Percentiles rank a stretch among this genome's conserved stretches.
Evolutionary conservation across 441 rosid species (phyloP).

Genomic region (Mallotus repandus): DNA sequence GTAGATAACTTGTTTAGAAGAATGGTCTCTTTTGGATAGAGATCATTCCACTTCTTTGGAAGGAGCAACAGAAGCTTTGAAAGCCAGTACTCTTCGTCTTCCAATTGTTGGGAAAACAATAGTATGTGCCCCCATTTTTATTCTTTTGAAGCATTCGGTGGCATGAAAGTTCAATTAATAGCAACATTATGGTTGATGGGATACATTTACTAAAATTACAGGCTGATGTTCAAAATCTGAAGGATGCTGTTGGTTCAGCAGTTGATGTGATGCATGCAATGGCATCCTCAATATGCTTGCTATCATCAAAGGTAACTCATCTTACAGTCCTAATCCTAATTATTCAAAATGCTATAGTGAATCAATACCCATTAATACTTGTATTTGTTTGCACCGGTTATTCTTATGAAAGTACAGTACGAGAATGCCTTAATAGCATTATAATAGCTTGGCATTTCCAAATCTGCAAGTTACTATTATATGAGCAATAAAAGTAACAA

Average conservation of each 20-base stretch:
- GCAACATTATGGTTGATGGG: slow-evolving; percentile 13
- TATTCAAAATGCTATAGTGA: not conserved
- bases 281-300: slow-evolving; percentile 63
- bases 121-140: slow-evolving; percentile 38
- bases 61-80: slow-evolving; percentile 78
- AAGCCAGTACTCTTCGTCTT: slow-evolving; percentile 88
- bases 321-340: not conserved
- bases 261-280: slow-evolving; percentile 84
- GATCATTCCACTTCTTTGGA: slow-evolving; percentile 61
- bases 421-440: not conserved
- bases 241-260: slow-evolving; percentile 75
- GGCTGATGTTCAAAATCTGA: slow-evolving; percentile 72
- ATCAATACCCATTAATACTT: not conserved
- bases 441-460: not conserved
- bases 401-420: not conserved
- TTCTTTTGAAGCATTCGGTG: not conserved
- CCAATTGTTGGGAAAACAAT: slow-evolving; percentile 74
- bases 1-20: slow-evolving; percentile 68
- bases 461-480: not conserved
- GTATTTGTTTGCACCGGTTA: not conserved
- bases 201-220: slow-evolving; percentile 29
- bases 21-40: slow-evolving; percentile 56
- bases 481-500: not conserved
- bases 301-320: slow-evolving; percentile 60
- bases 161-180: slow-evolving; percentile 16